These are phyloP conservation scores for Sparassis latifolia DNA, from an alignment of 1,284 basidiomycete genomes.

Conservation along the genomic window DNA sequence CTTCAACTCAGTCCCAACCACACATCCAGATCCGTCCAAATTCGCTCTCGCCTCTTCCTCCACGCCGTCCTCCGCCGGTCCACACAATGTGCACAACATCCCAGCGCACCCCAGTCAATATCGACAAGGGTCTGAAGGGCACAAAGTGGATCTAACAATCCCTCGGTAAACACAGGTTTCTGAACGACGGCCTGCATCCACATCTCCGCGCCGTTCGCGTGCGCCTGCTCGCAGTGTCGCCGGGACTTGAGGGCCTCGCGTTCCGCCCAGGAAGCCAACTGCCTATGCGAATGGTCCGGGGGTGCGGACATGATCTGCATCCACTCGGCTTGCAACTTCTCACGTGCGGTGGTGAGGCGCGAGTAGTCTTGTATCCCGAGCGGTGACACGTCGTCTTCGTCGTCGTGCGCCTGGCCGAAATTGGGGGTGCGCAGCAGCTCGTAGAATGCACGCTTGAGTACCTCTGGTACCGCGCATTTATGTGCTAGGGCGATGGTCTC, in stretches of 20 bases:
- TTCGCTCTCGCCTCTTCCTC: conserved; percentile 15
- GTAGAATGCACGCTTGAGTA: conserved; percentile 31
- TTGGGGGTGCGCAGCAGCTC: conserved; percentile 26
- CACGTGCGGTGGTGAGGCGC: conserved; percentile 16
- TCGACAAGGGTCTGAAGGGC: conserved; percentile 24
- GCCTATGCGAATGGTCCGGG: conserved; percentile 2
- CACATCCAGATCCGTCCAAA: conserved; percentile 25
- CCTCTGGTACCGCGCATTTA: conserved; percentile 21
- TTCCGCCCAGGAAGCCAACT: not conserved
- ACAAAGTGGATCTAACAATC: conserved; percentile 25
- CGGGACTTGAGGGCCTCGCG: conserved; percentile 13
- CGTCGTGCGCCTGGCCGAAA: conserved; percentile 19
- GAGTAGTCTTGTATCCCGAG: conserved; percentile 15
- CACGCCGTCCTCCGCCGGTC: conserved; percentile 15
- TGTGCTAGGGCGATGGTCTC: conserved; percentile 28
- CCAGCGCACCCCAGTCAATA: conserved; percentile 23
- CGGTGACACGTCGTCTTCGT: not conserved
- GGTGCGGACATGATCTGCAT: conserved; percentile 11
- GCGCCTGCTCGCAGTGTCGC: conserved; percentile 9
- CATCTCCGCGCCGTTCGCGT: not conserved
- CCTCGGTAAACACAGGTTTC: conserved; percentile 19
- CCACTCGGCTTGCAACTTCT: conserved; percentile 16
- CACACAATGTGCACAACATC: conserved; percentile 20
- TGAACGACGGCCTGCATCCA: conserved; percentile 21
- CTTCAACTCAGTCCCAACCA: conserved; percentile 12